Evolutionary conservation across 176 grass and related monocot species (phyloP).

Genomic region (Tillandsia fasciculata): DNA sequence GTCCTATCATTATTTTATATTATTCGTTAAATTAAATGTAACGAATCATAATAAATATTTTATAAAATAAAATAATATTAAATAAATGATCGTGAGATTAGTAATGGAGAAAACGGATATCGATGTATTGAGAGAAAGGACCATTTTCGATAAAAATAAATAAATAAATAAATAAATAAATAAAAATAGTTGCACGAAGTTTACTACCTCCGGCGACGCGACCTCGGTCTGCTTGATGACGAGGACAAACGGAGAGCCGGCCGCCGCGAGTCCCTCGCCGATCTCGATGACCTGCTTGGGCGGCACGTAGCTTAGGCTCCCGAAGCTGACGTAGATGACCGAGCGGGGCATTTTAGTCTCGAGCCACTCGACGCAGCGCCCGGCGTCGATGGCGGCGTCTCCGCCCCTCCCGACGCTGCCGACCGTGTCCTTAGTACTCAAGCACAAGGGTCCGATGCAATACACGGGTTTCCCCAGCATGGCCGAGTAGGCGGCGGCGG

Average conservation of each 20-base stretch:
- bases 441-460: conserved; percentile 48
- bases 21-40: no score
- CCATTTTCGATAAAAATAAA: no score
- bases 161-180: no score
- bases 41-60: no score
- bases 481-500: conserved; percentile 28
- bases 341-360: conserved; percentile 33
- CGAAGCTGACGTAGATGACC: conserved; percentile 65
- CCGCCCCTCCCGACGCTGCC: conserved; percentile 28
- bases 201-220: neutral
- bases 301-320: conserved; percentile 34
- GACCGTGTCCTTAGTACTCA: conserved; percentile 28
- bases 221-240: neutral
- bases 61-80: no score
- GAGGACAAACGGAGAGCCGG: neutral
- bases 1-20: no score
- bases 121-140: no score
- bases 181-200: no score
- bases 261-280: conserved; percentile 24
- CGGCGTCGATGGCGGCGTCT: conserved; percentile 37
- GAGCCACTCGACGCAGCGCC: conserved; percentile 49
- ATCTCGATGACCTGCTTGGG: conserved; percentile 56
- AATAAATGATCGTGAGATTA: no score
- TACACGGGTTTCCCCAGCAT: conserved; percentile 35
- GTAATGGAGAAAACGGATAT: no score